Percentiles rank a stretch among this genome's conserved stretches.
Conservation (phyloP, 129 eudicot genomes). For the Erigeron canadensis region DNA sequence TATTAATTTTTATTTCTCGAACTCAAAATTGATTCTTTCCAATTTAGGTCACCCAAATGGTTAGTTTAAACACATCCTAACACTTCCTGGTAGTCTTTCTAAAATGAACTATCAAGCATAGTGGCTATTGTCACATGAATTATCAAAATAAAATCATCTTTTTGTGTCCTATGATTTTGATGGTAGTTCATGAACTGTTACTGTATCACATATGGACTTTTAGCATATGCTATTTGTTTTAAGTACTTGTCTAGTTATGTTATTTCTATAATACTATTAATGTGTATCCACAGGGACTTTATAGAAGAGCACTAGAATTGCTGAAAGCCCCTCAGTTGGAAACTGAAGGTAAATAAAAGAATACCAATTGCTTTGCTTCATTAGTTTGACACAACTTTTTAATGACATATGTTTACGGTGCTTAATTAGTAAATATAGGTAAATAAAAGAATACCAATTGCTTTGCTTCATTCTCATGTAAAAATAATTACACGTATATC, state of each 20-base stretch:
- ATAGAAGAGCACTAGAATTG: slow-evolving; percentile 79
- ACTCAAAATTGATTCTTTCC: neutral
- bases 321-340: slow-evolving; percentile 83
- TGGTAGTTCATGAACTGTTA: neutral
- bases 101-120: neutral
- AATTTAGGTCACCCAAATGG: neutral
- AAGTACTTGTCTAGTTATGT: neutral
- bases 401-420: neutral
- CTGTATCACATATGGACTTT: neutral
- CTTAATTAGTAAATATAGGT: neutral
- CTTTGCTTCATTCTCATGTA: no score
- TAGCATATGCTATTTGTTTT: neutral
- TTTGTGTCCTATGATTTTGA: neutral
- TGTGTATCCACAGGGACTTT: slow-evolving; percentile 65
- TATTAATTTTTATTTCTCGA: neutral
- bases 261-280: neutral
- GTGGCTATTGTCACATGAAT: neutral
- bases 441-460: no score
- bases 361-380: neutral
- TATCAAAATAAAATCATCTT: neutral
- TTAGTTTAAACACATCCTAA: neutral
- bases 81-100: neutral
- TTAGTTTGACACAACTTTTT: neutral
- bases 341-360: slow-evolving; percentile 41
- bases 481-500: no score